These are phyloP conservation scores for Fusarium duplospermum DNA, from an alignment of 2,329 filamentous ascomycete genomes.

Conservation along the genomic window DNA sequence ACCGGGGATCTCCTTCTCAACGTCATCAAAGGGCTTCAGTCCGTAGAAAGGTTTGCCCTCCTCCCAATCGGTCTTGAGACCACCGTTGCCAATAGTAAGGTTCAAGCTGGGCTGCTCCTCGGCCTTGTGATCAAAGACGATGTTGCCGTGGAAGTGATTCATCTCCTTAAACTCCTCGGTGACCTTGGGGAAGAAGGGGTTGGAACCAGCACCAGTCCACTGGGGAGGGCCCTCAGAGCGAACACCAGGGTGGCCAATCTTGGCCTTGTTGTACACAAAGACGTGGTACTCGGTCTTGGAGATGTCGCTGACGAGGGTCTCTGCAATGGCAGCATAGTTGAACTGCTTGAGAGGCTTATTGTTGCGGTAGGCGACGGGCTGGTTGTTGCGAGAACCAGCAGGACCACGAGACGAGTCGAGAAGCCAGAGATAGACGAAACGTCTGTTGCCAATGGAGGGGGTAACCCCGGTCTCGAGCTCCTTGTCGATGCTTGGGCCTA, in stretches of 20 bases:
- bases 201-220: conserved; percentile 14
- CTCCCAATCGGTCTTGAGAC: conserved; percentile 5
- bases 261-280: conserved; percentile 16
- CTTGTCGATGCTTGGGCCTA: neutral
- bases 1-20: neutral
- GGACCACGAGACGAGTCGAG: neutral
- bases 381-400: neutral
- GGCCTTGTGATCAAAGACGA: conserved; percentile 2
- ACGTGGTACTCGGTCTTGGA: conserved; percentile 12
- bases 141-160: conserved; percentile 25
- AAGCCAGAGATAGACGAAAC: neutral
- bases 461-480: neutral
- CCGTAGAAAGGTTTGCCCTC: neutral
- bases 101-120: neutral
- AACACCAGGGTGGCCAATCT: conserved; percentile 3
- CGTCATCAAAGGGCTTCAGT: neutral
- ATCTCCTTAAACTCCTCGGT: neutral
- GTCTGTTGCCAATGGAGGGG: neutral
- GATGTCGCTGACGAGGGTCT: conserved; percentile 24
- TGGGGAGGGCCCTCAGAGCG: conserved; percentile 1
- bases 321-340: conserved; percentile 3
- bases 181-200: conserved; percentile 18
- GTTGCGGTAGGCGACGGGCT: neutral
- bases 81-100: conserved; percentile 22
- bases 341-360: neutral